Conservation (phyloP, 2,329 filamentous ascomycete genomes). For the Phaeophleospora eucalypticola region DNA sequence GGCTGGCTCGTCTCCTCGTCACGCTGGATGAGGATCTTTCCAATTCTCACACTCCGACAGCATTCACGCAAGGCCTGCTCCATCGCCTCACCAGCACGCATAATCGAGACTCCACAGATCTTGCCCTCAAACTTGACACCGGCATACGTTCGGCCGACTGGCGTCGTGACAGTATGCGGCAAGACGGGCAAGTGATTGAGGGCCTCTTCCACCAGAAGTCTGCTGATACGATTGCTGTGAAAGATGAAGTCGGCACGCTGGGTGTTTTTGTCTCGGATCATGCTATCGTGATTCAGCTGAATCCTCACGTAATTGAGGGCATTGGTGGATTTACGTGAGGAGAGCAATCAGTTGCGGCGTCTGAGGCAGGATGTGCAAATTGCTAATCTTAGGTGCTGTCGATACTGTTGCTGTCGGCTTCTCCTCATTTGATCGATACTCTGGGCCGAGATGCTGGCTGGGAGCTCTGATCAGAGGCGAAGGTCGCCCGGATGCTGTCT, state of each 20-base stretch:
- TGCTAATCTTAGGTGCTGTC: conserved; percentile 72
- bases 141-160: conserved; percentile 80
- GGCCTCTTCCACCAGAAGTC: conserved; percentile 91
- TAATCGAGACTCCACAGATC: conserved; percentile 97
- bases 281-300: conserved; percentile 52
- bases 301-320: neutral
- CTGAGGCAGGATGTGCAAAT: conserved; percentile 85
- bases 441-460: conserved; percentile 68
- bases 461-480: conserved; percentile 34
- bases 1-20: conserved; percentile 92
- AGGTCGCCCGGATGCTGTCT: conserved; percentile 1
- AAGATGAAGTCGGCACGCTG: conserved; percentile 96
- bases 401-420: conserved; percentile 74
- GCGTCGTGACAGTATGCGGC: conserved; percentile 83
- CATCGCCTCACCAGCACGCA: conserved; percentile 98
- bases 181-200: conserved; percentile 93
- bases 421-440: conserved; percentile 70
- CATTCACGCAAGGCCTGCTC: conserved; percentile 94
- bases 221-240: conserved; percentile 97
- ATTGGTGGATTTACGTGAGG: conserved; percentile 71
- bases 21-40: conserved; percentile 95
- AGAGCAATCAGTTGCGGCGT: conserved; percentile 96
- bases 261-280: conserved; percentile 90
- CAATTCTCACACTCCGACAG: conserved; percentile 94
- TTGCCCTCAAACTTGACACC: conserved; percentile 96